Conservation (phyloP, 345 rosid genomes). For the Capsella bursapastoris region DNA sequence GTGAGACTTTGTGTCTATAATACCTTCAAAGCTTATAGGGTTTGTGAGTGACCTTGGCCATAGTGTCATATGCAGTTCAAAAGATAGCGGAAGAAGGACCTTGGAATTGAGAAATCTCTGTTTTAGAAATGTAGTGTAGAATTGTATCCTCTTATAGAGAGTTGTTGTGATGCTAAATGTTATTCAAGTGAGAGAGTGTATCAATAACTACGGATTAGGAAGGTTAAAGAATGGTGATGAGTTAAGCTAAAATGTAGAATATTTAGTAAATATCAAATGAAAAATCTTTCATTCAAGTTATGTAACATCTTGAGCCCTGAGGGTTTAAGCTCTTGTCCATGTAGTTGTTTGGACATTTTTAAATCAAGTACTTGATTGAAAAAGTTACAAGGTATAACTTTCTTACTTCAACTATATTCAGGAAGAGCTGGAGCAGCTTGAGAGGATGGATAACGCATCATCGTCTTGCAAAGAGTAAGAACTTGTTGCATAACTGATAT, state of each 20-base stretch:
- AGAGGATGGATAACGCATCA: constrained; percentile 71
- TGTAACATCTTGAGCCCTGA: background rate
- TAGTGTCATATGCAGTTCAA: background rate
- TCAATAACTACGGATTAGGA: constrained; percentile 6
- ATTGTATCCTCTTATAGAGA: background rate
- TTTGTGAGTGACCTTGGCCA: background rate
- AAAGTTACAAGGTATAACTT: constrained; percentile 5
- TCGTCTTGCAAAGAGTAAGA: constrained; percentile 78
- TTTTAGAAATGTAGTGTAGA: background rate
- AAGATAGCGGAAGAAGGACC: background rate
- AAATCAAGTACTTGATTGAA: background rate
- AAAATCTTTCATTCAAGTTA: background rate
- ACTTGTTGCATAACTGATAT: background rate
- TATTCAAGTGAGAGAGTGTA: background rate
- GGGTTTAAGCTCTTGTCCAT: constrained; percentile 8
- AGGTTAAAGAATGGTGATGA: constrained; percentile 9
- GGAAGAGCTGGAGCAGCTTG: constrained; percentile 85
- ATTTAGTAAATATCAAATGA: background rate
- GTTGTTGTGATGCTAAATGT: background rate
- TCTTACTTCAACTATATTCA: constrained; percentile 38
- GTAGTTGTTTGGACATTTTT: constrained; percentile 8
- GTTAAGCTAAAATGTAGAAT: background rate
- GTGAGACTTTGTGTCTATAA: background rate
- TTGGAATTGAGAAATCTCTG: background rate
- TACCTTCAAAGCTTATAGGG: constrained; percentile 3